Percentiles rank a stretch among this genome's conserved stretches.
These are phyloP conservation scores for Yamadazyma oceani DNA, from an alignment of 1,139 yeast genomes.

Conservation along the genomic window DNA sequence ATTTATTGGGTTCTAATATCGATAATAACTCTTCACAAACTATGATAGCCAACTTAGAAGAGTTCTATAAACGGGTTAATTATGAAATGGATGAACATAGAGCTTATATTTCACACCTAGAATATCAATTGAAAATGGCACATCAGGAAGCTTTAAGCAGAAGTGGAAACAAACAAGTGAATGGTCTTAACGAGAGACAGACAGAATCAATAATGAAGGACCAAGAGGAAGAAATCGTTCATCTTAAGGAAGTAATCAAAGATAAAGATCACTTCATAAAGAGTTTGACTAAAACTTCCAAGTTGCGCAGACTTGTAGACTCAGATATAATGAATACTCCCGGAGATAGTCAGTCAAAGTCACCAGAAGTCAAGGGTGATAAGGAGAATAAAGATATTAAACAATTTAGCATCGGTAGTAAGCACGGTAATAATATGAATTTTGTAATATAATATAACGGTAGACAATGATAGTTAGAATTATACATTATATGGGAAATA, in stretches of 20 bases:
- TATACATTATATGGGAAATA: no score
- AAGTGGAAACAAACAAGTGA: slow-evolving; percentile 6
- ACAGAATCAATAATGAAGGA: slow-evolving; percentile 40
- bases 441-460: slow-evolving; percentile 14
- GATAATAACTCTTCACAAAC: slow-evolving; percentile 33
- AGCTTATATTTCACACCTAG: slow-evolving; percentile 63
- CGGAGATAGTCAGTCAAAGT: slow-evolving; percentile 2
- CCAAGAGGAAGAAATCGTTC: slow-evolving; percentile 69
- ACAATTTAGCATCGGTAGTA: slow-evolving; percentile 14
- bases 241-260: slow-evolving; percentile 58
- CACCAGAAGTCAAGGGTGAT: slow-evolving; percentile 9
- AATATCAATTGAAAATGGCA: slow-evolving; percentile 47
- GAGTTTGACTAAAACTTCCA: slow-evolving; percentile 63
- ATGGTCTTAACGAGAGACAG: slow-evolving; percentile 16
- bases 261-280: slow-evolving; percentile 77
- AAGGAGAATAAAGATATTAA: slow-evolving; percentile 11
- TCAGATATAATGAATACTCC: slow-evolving; percentile 24
- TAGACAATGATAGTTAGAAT: no score
- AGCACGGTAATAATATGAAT: slow-evolving; percentile 13
- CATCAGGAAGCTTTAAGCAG: slow-evolving; percentile 19
- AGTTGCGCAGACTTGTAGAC: slow-evolving; percentile 50
- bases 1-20: slow-evolving; percentile 39
- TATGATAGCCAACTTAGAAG: slow-evolving; percentile 48
- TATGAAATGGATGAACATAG: slow-evolving; percentile 62
- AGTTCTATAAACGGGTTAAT: slow-evolving; percentile 42